Evolutionary conservation across 225 moss, liverwort and hornwort species (phyloP).

Genomic region (Antitrichia curtipendula): DNA sequence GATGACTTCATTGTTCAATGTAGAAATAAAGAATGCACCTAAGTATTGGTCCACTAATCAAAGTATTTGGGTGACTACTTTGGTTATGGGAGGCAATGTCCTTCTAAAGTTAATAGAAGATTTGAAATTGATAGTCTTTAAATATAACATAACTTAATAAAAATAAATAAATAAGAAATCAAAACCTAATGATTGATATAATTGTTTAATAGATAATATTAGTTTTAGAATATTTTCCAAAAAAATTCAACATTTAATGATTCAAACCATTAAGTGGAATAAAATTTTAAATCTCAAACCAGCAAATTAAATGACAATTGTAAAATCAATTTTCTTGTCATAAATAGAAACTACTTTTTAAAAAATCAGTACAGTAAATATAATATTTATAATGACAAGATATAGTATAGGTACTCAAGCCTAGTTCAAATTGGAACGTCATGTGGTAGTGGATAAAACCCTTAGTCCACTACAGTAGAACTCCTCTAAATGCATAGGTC

Average conservation of each 20-base stretch:
- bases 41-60: background rate
- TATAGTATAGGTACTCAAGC: background rate
- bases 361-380: background rate
- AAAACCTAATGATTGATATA: background rate
- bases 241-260: background rate
- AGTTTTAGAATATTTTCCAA: background rate
- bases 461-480: no score
- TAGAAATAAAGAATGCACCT: background rate
- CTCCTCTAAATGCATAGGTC: no score
- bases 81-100: fast-evolving
- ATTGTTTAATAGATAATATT: background rate
- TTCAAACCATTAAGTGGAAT: background rate
- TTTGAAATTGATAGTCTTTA: background rate
- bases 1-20: background rate
- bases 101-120: background rate
- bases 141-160: background rate
- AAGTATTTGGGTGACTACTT: no score
- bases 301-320: background rate
- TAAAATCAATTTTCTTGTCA: background rate
- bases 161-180: background rate
- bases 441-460: no score
- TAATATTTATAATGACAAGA: background rate
- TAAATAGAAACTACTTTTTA: background rate
- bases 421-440: no score
- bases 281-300: background rate